phyloP scores from a whole-genome alignment of 2,329 filamentous ascomycete genomes.

The Colletotrichum sp. region DNA sequence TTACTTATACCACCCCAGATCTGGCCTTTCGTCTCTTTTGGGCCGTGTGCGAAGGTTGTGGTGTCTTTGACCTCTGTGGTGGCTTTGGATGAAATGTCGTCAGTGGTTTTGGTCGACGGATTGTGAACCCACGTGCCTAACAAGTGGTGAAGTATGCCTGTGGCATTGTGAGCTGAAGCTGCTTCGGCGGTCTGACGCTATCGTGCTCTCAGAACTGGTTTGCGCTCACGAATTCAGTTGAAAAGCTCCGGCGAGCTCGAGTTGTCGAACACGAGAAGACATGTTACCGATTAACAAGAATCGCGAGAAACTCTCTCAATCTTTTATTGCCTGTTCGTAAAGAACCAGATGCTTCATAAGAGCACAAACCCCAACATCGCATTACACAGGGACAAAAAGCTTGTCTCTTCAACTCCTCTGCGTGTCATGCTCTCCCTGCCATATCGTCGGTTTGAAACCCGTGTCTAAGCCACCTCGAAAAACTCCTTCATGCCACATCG shows the following conservation, averaged over 20 bases:
- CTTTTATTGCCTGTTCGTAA: neutral
- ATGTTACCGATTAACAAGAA: accelerated
- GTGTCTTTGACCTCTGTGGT: neutral
- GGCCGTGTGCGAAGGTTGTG: neutral
- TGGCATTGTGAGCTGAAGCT: accelerated
- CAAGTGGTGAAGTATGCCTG: accelerated
- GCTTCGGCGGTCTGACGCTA: neutral
- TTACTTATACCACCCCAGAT: neutral
- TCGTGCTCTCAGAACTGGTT: neutral
- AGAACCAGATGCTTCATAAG: neutral
- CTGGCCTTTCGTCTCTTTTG: neutral
- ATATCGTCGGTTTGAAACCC: neutral
- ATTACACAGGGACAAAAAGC: neutral
- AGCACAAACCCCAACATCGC: neutral
- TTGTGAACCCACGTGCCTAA: neutral
- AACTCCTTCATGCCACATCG: neutral
- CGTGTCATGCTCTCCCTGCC: neutral
- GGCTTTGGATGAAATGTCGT: neutral
- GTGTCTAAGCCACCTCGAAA: neutral
- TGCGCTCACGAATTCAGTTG: accelerated
- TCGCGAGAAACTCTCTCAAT: accelerated
- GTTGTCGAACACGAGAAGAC: neutral
- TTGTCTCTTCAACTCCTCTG: neutral
- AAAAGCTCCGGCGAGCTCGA: accelerated
- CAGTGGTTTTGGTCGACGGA: neutral